phyloP scores from a whole-genome alignment of 1,284 basidiomycete species.

The Tilletia horrida region DNA sequence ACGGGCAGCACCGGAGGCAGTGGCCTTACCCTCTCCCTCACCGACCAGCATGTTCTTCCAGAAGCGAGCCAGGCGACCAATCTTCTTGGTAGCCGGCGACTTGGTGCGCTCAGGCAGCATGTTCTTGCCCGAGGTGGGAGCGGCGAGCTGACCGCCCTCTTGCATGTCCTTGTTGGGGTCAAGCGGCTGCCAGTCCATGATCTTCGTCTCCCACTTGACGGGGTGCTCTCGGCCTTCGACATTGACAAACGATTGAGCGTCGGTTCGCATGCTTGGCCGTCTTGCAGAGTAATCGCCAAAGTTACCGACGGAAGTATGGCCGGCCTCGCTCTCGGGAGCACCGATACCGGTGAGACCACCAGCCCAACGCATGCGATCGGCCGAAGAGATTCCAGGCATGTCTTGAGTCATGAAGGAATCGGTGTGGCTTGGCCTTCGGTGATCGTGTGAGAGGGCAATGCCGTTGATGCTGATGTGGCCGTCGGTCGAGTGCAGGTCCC shows the following conservation, averaged over 20 bases:
- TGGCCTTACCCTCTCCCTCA: slow-evolving; percentile 33
- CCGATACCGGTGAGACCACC: slow-evolving; percentile 13
- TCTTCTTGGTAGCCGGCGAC: slow-evolving; percentile 24
- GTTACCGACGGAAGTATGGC: not conserved
- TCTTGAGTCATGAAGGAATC: slow-evolving; percentile 4
- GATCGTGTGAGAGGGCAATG: not conserved
- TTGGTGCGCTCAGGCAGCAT: not conserved
- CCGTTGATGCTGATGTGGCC: slow-evolving; percentile 10
- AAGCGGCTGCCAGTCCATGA: slow-evolving; percentile 41
- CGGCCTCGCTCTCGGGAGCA: not conserved
- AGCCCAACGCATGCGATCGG: slow-evolving; percentile 8
- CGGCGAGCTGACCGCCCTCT: slow-evolving; percentile 34
- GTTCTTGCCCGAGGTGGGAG: slow-evolving; percentile 33
- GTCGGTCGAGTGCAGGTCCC: slow-evolving; percentile 1
- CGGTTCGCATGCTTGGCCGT: not conserved
- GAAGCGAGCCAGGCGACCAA: slow-evolving; percentile 25
- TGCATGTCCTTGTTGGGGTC: slow-evolving; percentile 32
- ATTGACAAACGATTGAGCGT: slow-evolving; percentile 5
- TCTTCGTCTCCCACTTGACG: slow-evolving; percentile 23
- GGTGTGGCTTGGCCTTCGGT: not conserved
- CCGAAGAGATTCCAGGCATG: slow-evolving; percentile 1
- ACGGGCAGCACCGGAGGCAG: slow-evolving; percentile 37
- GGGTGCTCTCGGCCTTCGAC: slow-evolving; percentile 2
- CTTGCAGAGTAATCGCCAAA: not conserved
- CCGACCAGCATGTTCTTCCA: slow-evolving; percentile 33